Base-by-base conservation (phyloP, 2,329 filamentous ascomycete species). In the Acrodontium crateriforme region DNA sequence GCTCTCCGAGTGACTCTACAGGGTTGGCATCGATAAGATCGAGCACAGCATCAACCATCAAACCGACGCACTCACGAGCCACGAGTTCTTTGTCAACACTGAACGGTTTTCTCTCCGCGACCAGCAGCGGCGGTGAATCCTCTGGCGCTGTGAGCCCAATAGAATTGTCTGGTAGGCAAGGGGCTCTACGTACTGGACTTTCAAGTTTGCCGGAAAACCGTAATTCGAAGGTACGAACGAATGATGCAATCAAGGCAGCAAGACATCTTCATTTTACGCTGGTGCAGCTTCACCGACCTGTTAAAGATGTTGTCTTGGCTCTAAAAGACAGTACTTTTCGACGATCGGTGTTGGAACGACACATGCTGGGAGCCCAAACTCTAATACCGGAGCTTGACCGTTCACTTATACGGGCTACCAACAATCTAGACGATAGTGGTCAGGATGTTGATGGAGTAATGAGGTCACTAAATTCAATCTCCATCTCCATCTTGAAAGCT, bases 341-440 rank as follows among this genome's bases (percentile, higher is more conserved):
- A 44, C 45, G 65, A 36, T 58, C 64, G 49, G 56, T 57, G 30
- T 58, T 73, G 16, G 66, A 70, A 36, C 61, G 68, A 24, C 62
- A 67, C 12, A 65, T 70, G 31, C 64, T 67, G 36, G 64, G 63
- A 36, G 69, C 69, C 2, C 66, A 65, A 18, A 59, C 63, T 3
- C 63, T 68, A 36, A 58, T 74, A 22, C 63, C 69, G 22, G 62
- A 66, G 16, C 54, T 75, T 6, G 70, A 69, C 27, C 57, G 58
- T 28, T 61, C 64, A 14, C 52, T 74, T 7, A 69, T 67, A 25
- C 57, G 57, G 30, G 62, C 64, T 11, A 57, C 56, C 14, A 47
- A 61, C 23, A 56, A 59, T 10, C 50, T 62, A 11, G 63, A 67
- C 34, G 64, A 71, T 34, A 54, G 60, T 30, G 30, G 30, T 9